Evolutionary conservation across 1,284 basidiomycete species (phyloP).

Genomic region (Ceratobasidium sp.): DNA sequence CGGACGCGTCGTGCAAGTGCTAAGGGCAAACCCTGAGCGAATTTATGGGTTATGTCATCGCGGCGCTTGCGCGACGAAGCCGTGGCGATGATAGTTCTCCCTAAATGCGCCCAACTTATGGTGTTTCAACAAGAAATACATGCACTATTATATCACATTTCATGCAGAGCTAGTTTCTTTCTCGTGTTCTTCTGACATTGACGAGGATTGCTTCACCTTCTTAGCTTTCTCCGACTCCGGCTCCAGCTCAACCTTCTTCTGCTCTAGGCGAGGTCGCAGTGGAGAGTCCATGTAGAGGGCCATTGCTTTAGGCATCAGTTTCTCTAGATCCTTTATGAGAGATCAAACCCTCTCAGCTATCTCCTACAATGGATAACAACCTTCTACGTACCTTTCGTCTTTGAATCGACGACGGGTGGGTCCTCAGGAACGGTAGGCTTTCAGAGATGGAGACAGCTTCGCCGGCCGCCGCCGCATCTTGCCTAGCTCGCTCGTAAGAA

Average conservation of each 20-base stretch:
- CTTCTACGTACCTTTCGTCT: slow-evolving; percentile 48
- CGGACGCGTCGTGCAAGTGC: slow-evolving; percentile 29
- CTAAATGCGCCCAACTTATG: background rate
- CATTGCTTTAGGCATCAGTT: slow-evolving; percentile 51
- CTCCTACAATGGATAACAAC: background rate
- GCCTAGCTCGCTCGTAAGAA: slow-evolving; percentile 40
- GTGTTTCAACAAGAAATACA: background rate
- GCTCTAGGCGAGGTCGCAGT: background rate
- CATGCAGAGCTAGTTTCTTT: slow-evolving; percentile 6
- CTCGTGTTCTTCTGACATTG: slow-evolving; percentile 15
- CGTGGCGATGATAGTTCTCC: background rate
- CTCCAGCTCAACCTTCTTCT: slow-evolving; percentile 4
- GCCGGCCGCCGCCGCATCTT: slow-evolving; percentile 50
- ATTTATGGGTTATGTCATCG: slow-evolving; percentile 25
- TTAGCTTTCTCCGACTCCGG: background rate
- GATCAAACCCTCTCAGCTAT: background rate
- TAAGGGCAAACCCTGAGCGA: slow-evolving; percentile 38
- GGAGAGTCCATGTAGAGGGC: slow-evolving; percentile 48
- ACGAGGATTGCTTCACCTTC: background rate
- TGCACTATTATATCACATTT: background rate
- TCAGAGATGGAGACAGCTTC: slow-evolving; percentile 48
- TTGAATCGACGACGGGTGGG: slow-evolving; percentile 57
- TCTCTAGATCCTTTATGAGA: slow-evolving; percentile 47
- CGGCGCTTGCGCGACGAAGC: slow-evolving; percentile 1
- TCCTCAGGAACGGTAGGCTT: slow-evolving; percentile 53